These are phyloP conservation scores for Coniochaeta sp. DNA, from an alignment of 2,329 filamentous ascomycete species.

Conservation along the genomic window DNA sequence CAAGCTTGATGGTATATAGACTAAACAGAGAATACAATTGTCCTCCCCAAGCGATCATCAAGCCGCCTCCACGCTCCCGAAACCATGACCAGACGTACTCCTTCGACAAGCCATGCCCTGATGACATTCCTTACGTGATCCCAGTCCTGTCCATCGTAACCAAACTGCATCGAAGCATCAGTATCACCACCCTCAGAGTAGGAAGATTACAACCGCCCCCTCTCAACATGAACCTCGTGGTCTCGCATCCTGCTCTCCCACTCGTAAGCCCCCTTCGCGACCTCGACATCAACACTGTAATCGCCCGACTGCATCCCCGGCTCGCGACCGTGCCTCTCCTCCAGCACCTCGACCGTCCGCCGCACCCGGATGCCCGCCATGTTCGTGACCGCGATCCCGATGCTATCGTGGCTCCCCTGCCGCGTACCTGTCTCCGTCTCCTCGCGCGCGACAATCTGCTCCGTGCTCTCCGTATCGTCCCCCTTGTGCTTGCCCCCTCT, in stretches of 20 bases:
- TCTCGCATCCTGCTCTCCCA: not conserved
- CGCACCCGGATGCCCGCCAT: not conserved
- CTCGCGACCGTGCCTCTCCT: not conserved
- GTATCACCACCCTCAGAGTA: not conserved
- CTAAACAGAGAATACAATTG: no score
- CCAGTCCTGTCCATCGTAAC: no score
- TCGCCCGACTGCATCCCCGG: not conserved
- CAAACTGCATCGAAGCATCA: no score
- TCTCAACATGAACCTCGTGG: not conserved
- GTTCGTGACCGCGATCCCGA: not conserved
- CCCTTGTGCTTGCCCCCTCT: not conserved
- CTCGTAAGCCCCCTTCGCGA: not conserved
- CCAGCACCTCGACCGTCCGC: slow-evolving; percentile 1
- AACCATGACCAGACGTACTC: not conserved
- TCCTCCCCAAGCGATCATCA: no score
- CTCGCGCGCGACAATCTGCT: not conserved
- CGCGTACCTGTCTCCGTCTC: not conserved
- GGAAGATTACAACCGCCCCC: not conserved
- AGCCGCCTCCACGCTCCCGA: no score
- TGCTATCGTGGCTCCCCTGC: not conserved
- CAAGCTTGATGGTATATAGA: no score
- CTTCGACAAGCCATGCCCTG: no score
- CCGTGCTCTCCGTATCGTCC: not conserved
- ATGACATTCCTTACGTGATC: no score
- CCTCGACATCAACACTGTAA: not conserved